Evolutionary conservation across 176 grass and related monocot species (phyloP), one percentile per base, ranked within the genome.

Genomic region (Alopecurus myosuroides): DNA sequence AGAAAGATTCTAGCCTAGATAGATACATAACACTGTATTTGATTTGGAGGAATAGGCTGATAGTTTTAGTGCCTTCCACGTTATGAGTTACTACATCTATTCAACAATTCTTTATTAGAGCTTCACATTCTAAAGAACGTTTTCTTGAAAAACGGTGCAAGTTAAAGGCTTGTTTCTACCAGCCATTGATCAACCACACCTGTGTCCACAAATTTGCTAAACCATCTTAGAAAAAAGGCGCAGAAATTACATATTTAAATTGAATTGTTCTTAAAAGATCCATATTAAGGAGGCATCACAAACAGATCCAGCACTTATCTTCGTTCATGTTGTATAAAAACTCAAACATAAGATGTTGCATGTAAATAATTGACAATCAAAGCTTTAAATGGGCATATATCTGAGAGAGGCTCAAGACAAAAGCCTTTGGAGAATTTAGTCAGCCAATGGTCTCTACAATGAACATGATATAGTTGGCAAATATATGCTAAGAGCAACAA

Each of bases 401-500:
- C 53, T 51, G 31, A 52, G 25, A 31, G 56, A 18, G 12, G 13
- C 13, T 25, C 39, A 30, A 73, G 49, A 11, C 30, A 29, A 62
- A 86, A 70, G 29, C 5, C 18, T 77, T 85, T 37, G 58, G 39
- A 37, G 25, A 42, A 49, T 44, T 82, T 71, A 13, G 9, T 23
- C 45, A 49, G 31, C 39, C 51, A 41, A 17, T 82, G 44, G 34
- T 20, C 22, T 15, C 44, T 13, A 83, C 49, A 39, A 28, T 62
- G 30, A 86, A 75, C 56, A 64, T 64, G 31, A 44, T 42, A 50
- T 15, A 28, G 37, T 26, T 45, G 15, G 15, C 23, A 78, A 83
- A 76, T 5, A 83, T 18, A 83, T 58, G 18, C 22, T 44, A 40
- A 63, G 42, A 74, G 45, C 37, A 76, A 37, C n/a, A 92, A 64